Evolutionary conservation across 192 early-diverging fungal genomes (phyloP).

Genomic region (Linnemannia elongata): DNA sequence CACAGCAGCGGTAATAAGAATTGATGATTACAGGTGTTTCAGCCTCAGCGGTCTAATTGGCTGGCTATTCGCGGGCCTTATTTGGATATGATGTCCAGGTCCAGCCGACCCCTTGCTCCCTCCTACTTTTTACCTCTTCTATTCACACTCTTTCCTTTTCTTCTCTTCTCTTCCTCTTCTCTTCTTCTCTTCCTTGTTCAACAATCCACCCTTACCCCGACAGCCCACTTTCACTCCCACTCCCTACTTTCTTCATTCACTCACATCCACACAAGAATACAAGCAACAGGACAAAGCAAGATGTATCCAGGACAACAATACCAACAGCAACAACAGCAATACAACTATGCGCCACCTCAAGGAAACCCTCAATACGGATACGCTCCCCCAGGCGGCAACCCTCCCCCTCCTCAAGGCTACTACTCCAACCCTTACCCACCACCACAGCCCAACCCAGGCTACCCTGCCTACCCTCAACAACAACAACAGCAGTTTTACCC

Average conservation of each 20-base stretch:
- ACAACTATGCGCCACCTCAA: neutral
- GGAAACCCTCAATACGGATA: conserved; percentile 6
- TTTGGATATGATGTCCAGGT: neutral
- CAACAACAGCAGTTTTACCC: conserved; percentile 21
- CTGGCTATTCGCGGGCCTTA: neutral
- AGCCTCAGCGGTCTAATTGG: neutral
- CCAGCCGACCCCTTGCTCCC: neutral
- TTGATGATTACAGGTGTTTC: neutral
- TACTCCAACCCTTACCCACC: conserved; percentile 13
- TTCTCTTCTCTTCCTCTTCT: neutral
- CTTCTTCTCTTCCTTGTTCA: neutral
- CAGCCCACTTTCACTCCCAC: neutral
- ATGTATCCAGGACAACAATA: conserved; percentile 38
- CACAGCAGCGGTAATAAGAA: neutral
- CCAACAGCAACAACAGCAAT: conserved; percentile 16
- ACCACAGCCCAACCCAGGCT: neutral
- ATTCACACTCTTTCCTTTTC: neutral
- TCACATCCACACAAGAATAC: neutral
- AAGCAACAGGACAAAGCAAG: neutral
- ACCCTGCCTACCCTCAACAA: conserved; percentile 15
- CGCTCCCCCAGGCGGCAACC: conserved; percentile 16
- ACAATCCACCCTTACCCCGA: no score
- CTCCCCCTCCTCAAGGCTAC: conserved; percentile 2
- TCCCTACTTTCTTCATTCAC: neutral
- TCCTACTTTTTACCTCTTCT: neutral